Conservation (phyloP, 805 yeast genomes). For the Yamadazyma akitaensis region DNA sequence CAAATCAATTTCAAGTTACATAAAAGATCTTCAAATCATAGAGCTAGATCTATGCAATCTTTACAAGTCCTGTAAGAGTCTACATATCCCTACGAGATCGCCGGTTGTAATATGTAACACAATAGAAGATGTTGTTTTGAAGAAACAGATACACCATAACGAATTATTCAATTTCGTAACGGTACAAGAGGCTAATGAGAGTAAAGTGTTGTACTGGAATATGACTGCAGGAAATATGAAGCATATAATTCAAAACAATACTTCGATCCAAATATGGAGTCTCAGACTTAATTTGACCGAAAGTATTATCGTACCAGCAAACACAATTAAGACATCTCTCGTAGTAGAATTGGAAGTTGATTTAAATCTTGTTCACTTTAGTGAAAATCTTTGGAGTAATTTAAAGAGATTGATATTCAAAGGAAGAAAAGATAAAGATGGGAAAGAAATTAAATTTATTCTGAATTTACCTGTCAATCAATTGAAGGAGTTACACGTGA, state of each 20-base stretch:
- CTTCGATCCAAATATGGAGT: not conserved
- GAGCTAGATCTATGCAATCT: not conserved
- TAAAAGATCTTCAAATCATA: not conserved
- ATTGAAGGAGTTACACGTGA: not conserved
- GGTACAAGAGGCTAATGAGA: not conserved
- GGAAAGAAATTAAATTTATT: not conserved
- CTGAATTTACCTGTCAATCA: not conserved
- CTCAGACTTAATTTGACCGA: not conserved
- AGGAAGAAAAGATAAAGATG: not conserved
- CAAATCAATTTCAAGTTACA: not conserved
- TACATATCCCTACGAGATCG: not conserved
- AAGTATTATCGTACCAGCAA: not conserved
- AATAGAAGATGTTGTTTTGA: not conserved
- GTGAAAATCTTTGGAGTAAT: not conserved
- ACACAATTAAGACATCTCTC: not conserved
- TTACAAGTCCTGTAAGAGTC: not conserved
- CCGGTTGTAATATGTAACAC: not conserved
- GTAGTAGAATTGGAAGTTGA: not conserved
- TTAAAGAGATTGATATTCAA: not conserved
- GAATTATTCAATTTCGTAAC: not conserved
- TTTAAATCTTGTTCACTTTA: not conserved
- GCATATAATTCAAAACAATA: not conserved
- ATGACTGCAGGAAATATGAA: not conserved
- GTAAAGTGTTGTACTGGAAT: not conserved
- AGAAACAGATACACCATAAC: not conserved